phyloP scores from a whole-genome alignment of 2,329 filamentous ascomycete species.

The Cytospora mali region DNA sequence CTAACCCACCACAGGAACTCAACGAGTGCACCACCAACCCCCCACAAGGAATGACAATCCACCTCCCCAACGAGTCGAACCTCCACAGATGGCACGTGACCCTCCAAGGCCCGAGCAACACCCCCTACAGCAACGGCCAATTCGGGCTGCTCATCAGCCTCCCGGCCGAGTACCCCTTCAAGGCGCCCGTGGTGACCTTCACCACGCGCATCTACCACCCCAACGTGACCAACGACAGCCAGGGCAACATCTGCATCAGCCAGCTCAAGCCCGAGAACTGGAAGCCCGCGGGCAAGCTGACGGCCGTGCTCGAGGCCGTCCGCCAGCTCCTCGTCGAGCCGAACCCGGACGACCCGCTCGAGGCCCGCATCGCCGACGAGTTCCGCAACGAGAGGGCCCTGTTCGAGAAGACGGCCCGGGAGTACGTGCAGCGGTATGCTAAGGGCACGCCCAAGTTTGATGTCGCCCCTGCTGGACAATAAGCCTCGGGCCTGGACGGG shows the following conservation, averaged over 20 bases:
- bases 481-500: slow-evolving; percentile 10
- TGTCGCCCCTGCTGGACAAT: slow-evolving; percentile 18
- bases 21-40: slow-evolving; percentile 52
- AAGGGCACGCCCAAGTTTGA: slow-evolving; percentile 45
- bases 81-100: slow-evolving; percentile 57
- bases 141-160: slow-evolving; percentile 76
- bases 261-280: slow-evolving; percentile 85
- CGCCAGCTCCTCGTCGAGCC: slow-evolving; percentile 76
- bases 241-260: slow-evolving; percentile 82
- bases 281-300: slow-evolving; percentile 84
- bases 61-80: slow-evolving; percentile 49
- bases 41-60: slow-evolving; percentile 50
- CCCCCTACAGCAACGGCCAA: slow-evolving; percentile 63
- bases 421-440: slow-evolving; percentile 77
- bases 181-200: slow-evolving; percentile 79
- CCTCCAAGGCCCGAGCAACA: slow-evolving; percentile 48
- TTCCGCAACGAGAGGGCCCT: slow-evolving; percentile 67
- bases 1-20: slow-evolving; percentile 50
- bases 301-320: slow-evolving; percentile 75
- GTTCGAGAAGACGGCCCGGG: slow-evolving; percentile 74
- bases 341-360: slow-evolving; percentile 86
- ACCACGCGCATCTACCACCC: slow-evolving; percentile 93
- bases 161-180: slow-evolving; percentile 86
- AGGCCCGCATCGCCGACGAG: slow-evolving; percentile 83
- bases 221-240: slow-evolving; percentile 85